Conservation (phyloP, 176 grass and related monocot genomes). For the Eragrostis nindensis region DNA sequence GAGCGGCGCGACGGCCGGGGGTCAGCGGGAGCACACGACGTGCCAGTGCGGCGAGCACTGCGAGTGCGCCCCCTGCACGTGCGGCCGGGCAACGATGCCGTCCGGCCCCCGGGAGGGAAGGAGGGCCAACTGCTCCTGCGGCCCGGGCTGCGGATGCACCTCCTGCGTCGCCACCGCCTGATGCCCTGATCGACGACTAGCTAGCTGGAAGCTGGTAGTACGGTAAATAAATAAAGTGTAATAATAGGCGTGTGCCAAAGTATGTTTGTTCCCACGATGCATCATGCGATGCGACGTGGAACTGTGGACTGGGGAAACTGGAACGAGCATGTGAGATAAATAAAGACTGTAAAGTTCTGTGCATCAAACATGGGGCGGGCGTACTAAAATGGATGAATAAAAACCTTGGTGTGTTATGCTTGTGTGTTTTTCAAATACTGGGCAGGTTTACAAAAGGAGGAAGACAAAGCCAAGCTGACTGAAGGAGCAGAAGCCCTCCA, state of each 20-base stretch:
- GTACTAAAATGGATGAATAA: neutral
- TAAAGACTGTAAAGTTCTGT: neutral
- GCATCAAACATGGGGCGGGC: neutral
- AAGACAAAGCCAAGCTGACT: too few relatives aligned
- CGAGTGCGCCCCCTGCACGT: slow-evolving; percentile 64
- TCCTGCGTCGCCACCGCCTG: slow-evolving; percentile 39
- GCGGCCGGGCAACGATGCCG: slow-evolving; percentile 23
- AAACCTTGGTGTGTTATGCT: too few relatives aligned
- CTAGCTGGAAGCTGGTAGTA: neutral
- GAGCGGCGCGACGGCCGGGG: slow-evolving; percentile 1
- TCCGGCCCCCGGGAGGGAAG: slow-evolving; percentile 24
- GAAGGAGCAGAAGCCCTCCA: too few relatives aligned
- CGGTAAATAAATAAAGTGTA: neutral
- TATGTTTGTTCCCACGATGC: too few relatives aligned
- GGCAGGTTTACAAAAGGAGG: too few relatives aligned
- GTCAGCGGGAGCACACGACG: slow-evolving; percentile 46
- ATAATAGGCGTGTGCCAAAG: neutral
- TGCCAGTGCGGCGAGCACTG: slow-evolving; percentile 67
- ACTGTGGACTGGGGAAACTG: neutral
- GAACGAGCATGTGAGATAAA: neutral
- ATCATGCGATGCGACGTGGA: neutral
- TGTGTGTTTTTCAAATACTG: too few relatives aligned
- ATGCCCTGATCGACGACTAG: neutral
- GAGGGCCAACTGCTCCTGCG: slow-evolving; percentile 55
- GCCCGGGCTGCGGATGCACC: slow-evolving; percentile 34